These are phyloP conservation scores for Pilobolus umbonatus DNA, from an alignment of 192 early-diverging fungal genomes.

Conservation along the genomic window DNA sequence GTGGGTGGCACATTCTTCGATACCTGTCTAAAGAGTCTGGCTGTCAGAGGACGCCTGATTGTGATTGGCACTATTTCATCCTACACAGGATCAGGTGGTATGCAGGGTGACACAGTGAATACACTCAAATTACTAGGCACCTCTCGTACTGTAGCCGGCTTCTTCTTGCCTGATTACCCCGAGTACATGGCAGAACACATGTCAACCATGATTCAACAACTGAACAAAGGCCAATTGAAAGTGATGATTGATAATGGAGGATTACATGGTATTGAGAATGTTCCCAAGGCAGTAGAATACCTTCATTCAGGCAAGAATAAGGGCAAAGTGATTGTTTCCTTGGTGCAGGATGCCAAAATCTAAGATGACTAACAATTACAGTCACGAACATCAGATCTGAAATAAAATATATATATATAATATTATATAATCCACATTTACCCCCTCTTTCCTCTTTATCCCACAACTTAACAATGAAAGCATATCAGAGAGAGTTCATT, in stretches of 20 bases:
- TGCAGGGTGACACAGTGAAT: constrained; percentile 38
- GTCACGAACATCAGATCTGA: not conserved
- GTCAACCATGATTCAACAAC: constrained; percentile 22
- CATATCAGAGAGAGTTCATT: constrained; percentile 93
- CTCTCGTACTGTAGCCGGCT: constrained; percentile 47
- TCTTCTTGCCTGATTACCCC: constrained; percentile 50
- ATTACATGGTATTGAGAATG: constrained; percentile 34
- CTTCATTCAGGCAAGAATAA: constrained; percentile 50
- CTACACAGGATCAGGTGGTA: constrained; percentile 19
- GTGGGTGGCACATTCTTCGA: constrained; percentile 54
- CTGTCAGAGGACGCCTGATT: constrained; percentile 27
- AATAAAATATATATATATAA: not conserved
- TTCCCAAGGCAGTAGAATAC: constrained; percentile 41
- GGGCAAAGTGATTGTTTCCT: constrained; percentile 50
- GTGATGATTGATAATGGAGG: constrained; percentile 37
- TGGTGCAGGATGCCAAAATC: constrained; percentile 16
- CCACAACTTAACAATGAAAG: constrained; percentile 39
- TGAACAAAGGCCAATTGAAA: constrained; percentile 34
- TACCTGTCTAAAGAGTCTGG: constrained; percentile 34
- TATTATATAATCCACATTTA: not conserved
- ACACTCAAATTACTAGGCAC: constrained; percentile 43
- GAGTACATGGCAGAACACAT: constrained; percentile 29
- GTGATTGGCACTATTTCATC: constrained; percentile 27
- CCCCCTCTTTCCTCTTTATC: not conserved
- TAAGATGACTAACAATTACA: constrained; percentile 11